These are phyloP conservation scores for Stemphylium beticola DNA, from an alignment of 2,329 filamentous ascomycete genomes.

Conservation along the genomic window DNA sequence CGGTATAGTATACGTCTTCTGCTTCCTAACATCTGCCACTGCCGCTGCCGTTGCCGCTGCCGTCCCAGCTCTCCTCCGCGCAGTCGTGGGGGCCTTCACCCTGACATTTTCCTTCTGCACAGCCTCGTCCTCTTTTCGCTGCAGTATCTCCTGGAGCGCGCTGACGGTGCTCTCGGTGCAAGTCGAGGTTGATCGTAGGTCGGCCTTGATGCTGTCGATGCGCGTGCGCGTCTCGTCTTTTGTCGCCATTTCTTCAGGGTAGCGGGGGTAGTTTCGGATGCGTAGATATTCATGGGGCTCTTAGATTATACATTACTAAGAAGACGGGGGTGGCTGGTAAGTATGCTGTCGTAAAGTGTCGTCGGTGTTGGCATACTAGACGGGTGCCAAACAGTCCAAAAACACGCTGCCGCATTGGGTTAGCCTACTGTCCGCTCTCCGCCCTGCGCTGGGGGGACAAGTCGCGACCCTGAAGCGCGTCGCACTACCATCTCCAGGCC, in stretches of 20 bases:
- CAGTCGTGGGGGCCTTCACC: constrained; percentile 32
- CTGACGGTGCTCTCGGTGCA: constrained; percentile 56
- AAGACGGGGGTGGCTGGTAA: constrained; percentile 19
- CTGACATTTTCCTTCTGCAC: constrained; percentile 42
- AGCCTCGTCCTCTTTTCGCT: constrained; percentile 41
- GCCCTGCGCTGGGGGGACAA: background rate
- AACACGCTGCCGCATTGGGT: constrained; percentile 26
- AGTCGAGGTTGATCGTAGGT: constrained; percentile 55
- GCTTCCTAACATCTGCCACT: constrained; percentile 48
- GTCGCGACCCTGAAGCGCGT: background rate
- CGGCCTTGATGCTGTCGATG: constrained; percentile 56
- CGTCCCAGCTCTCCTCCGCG: constrained; percentile 40
- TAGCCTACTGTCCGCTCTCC: constrained; percentile 3
- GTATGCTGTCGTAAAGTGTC: constrained; percentile 15
- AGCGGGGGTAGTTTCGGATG: background rate
- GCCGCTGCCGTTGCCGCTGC: constrained; percentile 29
- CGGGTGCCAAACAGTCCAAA: constrained; percentile 23
- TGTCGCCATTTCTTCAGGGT: constrained; percentile 33
- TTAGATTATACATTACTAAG: constrained; percentile 41
- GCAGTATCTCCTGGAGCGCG: constrained; percentile 56
- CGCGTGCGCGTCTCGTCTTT: constrained; percentile 51
- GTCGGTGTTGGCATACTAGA: constrained; percentile 14
- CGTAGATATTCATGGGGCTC: constrained; percentile 20
- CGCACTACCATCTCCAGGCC: background rate
- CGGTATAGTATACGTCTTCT: constrained; percentile 50